phyloP scores from a whole-genome alignment of 176 grass and related monocot genomes.

The Calamus simplicifolius region DNA sequence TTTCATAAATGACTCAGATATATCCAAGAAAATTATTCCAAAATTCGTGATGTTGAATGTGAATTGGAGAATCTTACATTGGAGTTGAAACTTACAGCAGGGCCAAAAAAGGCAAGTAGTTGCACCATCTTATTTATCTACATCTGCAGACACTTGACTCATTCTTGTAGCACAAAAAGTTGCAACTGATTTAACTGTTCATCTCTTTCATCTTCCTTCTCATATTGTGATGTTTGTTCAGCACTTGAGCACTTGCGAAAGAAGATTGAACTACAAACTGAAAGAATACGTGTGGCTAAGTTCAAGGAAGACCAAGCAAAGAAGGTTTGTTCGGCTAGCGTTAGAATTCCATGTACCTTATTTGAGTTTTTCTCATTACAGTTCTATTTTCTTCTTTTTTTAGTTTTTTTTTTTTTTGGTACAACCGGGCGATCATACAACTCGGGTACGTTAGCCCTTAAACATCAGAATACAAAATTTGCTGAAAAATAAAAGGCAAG shows the following conservation, averaged over 20 bases:
- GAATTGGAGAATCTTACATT: constrained; percentile 76
- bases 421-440: too few species aligned
- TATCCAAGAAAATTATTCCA: constrained; percentile 94
- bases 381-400: neutral
- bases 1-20: constrained; percentile 38
- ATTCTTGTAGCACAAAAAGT: constrained; percentile 11
- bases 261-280: constrained; percentile 82
- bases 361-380: too few species aligned
- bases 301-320: constrained; percentile 78
- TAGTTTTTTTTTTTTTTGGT: too few species aligned
- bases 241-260: constrained; percentile 83
- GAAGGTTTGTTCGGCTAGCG: constrained; percentile 41
- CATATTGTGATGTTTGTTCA: constrained; percentile 17
- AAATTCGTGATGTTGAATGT: constrained; percentile 90
- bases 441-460: too few species aligned
- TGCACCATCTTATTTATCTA: neutral
- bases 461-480: too few species aligned
- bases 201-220: constrained; percentile 8
- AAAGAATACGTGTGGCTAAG: constrained; percentile 75
- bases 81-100: constrained; percentile 88
- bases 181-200: constrained; percentile 3
- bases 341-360: constrained; percentile 4
- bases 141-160: constrained; percentile 3
- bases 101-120: constrained; percentile 90
- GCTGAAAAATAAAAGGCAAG: too few species aligned